phyloP scores from a whole-genome alignment of 257 asterid genomes.

The Lycium ferocissimum region DNA sequence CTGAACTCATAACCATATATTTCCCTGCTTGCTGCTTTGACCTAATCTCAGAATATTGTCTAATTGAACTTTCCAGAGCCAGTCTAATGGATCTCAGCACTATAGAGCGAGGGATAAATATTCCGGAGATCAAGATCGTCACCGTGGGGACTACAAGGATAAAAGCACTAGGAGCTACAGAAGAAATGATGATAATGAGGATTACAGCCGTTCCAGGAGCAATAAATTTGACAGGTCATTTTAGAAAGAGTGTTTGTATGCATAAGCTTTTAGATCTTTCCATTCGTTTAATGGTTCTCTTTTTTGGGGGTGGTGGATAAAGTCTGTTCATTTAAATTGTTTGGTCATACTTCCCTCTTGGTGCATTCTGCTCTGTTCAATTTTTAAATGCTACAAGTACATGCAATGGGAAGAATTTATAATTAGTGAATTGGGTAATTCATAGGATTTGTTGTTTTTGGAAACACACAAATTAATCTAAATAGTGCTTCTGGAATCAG shows the following conservation, averaged over 20 bases:
- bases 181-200: slow-evolving; percentile 55
- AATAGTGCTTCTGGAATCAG: slow-evolving; percentile 16
- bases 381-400: neutral
- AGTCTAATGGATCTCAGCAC: slow-evolving; percentile 45
- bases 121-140: slow-evolving; percentile 38
- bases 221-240: slow-evolving; percentile 58
- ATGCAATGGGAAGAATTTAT: slow-evolving; percentile 14
- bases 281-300: neutral
- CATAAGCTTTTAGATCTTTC: slow-evolving; percentile 29
- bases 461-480: neutral
- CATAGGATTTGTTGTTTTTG: slow-evolving; percentile 4
- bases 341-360: neutral
- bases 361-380: neutral
- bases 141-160: slow-evolving; percentile 11
- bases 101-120: slow-evolving; percentile 41
- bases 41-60: slow-evolving; percentile 26
- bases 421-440: neutral
- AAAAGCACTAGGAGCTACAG: slow-evolving; percentile 41
- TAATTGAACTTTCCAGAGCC: slow-evolving; percentile 41
- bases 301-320: neutral
- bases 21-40: slow-evolving; percentile 20
- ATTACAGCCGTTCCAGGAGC: slow-evolving; percentile 48
- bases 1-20: neutral
- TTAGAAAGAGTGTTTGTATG: slow-evolving; percentile 26
- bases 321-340: neutral